phyloP scores from a whole-genome alignment of 371 early-diverging fungal species.

The Chytridium lagenaria region DNA sequence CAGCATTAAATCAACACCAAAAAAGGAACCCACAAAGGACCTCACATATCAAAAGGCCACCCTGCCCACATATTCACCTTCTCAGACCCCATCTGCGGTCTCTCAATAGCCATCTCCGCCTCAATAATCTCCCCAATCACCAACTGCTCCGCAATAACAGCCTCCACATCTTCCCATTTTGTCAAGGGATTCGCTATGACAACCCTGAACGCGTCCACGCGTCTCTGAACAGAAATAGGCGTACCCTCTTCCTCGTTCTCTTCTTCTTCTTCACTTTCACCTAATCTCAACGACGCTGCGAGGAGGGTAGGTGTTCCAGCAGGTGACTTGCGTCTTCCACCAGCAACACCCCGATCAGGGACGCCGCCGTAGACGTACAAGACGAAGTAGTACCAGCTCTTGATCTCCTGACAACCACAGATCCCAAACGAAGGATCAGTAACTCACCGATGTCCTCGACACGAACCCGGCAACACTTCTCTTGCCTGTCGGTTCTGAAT shows the following conservation, averaged over 20 bases:
- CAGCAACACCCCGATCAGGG: neutral
- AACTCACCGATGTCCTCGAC: slow-evolving; percentile 18
- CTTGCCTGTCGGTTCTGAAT: slow-evolving; percentile 31
- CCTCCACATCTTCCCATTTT: slow-evolving; percentile 55
- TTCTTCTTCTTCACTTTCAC: neutral
- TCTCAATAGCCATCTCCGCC: slow-evolving; percentile 38
- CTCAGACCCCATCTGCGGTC: neutral
- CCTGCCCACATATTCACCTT: slow-evolving; percentile 40
- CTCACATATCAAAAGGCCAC: slow-evolving; percentile 48
- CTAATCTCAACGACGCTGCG: neutral
- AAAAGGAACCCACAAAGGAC: no score
- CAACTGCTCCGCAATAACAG: slow-evolving; percentile 43
- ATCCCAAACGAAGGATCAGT: slow-evolving; percentile 12
- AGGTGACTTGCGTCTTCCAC: neutral
- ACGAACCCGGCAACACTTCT: slow-evolving; percentile 38
- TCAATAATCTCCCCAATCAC: slow-evolving; percentile 41
- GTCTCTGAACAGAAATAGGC: slow-evolving; percentile 14
- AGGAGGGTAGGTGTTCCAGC: neutral
- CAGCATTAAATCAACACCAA: no score
- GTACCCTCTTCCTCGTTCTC: neutral
- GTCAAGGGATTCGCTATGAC: slow-evolving; percentile 60
- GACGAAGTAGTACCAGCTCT: neutral
- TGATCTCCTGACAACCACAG: neutral
- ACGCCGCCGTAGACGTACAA: neutral
- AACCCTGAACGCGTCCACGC: slow-evolving; percentile 55